A percentile compares a stretch with the other conserved stretches of the same genome.
Evolutionary conservation across 2,329 filamentous ascomycete genomes (phyloP).

Genomic region (Fusarium hainanense): DNA sequence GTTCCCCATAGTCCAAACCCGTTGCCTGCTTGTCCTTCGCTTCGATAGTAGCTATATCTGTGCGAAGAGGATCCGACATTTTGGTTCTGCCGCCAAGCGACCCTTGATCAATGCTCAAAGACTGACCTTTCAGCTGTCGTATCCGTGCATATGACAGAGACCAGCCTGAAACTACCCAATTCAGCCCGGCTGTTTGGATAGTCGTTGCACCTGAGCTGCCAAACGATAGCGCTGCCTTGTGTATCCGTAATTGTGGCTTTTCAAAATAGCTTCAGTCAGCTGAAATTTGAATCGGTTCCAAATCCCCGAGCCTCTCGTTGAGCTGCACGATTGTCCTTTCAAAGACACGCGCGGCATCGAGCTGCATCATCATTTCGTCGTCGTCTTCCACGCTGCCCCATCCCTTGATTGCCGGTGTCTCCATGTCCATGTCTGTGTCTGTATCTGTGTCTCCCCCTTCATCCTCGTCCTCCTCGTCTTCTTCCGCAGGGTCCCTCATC

Average conservation of each 20-base stretch:
- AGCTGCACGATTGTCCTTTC: conserved; percentile 81
- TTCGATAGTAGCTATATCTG: neutral
- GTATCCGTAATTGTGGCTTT: neutral
- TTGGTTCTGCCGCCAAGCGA: conserved; percentile 13
- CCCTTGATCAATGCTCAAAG: conserved; percentile 9
- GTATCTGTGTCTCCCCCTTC: conserved; percentile 52
- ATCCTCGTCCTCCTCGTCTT: conserved; percentile 47
- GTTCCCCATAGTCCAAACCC: neutral
- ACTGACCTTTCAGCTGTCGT: neutral
- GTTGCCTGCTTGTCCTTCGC: neutral
- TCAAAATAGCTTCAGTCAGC: conserved; percentile 28
- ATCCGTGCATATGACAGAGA: conserved; percentile 10
- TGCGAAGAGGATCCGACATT: neutral
- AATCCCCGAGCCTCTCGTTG: conserved; percentile 69
- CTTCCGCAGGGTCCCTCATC: conserved; percentile 62
- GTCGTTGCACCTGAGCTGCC: neutral
- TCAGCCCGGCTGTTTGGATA: neutral
- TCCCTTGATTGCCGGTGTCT: conserved; percentile 33
- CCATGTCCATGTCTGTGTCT: conserved; percentile 40
- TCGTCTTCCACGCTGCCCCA: conserved; percentile 55
- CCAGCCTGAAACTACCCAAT: conserved; percentile 4
- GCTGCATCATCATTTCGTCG: conserved; percentile 65
- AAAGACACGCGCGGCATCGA: conserved; percentile 81
- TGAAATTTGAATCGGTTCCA: conserved; percentile 36
- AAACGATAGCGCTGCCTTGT: neutral